phyloP scores from a whole-genome alignment of 306 rosid species.

The Ammopiptanthus mongolicus region DNA sequence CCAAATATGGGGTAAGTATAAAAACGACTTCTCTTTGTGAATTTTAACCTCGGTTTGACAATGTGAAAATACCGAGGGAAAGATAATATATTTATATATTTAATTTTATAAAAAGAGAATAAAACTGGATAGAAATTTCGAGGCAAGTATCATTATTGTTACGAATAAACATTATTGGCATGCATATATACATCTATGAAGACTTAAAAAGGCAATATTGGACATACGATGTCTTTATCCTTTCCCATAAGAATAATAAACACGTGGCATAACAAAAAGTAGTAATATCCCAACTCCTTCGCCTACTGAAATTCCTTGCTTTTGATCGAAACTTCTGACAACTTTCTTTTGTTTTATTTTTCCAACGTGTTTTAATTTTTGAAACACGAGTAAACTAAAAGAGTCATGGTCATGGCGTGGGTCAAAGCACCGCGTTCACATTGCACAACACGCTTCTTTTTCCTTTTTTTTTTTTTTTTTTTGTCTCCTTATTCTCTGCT shows the following conservation, averaged over 20 bases:
- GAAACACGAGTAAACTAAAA: conserved; percentile 7
- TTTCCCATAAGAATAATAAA: background rate
- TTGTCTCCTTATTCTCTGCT: background rate
- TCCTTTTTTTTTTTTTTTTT: too few species aligned
- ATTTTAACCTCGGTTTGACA: too few species aligned
- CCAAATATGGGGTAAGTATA: too few species aligned
- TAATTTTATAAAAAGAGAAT: too few species aligned
- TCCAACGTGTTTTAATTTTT: background rate
- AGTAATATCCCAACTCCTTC: background rate
- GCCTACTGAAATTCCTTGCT: background rate
- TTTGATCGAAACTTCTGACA: background rate
- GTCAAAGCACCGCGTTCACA: conserved; percentile 45
- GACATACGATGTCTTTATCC: background rate
- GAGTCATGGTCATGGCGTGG: conserved; percentile 38
- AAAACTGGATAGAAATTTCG: too few species aligned
- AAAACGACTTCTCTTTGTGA: too few species aligned
- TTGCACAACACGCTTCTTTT: conserved; percentile 36
- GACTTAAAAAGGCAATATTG: background rate
- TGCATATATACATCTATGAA: background rate
- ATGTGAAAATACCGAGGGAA: too few species aligned
- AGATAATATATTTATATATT: too few species aligned
- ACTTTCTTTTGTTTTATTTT: background rate
- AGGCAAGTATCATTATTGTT: background rate
- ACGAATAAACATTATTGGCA: background rate
- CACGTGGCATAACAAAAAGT: background rate